These are phyloP conservation scores for Fusarium heterosporum DNA, from an alignment of 2,329 filamentous ascomycete genomes.

Conservation along the genomic window DNA sequence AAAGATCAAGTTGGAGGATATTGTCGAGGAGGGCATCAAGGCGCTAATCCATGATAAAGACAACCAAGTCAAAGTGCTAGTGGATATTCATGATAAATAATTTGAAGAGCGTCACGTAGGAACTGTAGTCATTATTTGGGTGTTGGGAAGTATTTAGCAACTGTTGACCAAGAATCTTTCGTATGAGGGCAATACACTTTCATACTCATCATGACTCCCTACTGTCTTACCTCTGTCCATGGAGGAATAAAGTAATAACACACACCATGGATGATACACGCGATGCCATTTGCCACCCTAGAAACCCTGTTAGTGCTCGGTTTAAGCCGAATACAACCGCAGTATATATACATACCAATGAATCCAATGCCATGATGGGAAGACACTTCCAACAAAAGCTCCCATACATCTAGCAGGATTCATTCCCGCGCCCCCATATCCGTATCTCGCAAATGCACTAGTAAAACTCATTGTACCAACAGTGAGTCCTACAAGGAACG, in stretches of 20 bases:
- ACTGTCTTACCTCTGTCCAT: constrained; percentile 16
- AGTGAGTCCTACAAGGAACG: constrained; percentile 60
- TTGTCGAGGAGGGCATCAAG: constrained; percentile 68
- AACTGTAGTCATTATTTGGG: not conserved
- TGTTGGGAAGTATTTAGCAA: not conserved
- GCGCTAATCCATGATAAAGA: constrained; percentile 70
- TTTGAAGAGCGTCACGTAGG: not conserved
- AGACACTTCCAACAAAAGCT: constrained; percentile 33
- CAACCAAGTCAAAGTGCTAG: constrained; percentile 71
- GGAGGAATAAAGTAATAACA: constrained; percentile 39
- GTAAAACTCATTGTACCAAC: constrained; percentile 54
- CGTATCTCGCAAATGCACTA: constrained; percentile 46
- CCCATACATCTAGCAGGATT: constrained; percentile 45
- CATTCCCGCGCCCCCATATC: constrained; percentile 40
- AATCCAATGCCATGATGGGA: constrained; percentile 45
- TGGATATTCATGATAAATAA: constrained; percentile 54
- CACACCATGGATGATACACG: constrained; percentile 30
- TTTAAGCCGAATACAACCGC: accelerated
- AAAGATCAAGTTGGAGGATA: constrained; percentile 65
- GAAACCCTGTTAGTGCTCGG: not conserved
- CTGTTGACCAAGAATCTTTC: not conserved
- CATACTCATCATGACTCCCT: not conserved
- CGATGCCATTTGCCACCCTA: constrained; percentile 31
- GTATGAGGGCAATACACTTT: not conserved
- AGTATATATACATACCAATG: constrained; percentile 35